These are phyloP conservation scores for Trichoderma gracile DNA, from an alignment of 2,329 filamentous ascomycete genomes.

Conservation along the genomic window DNA sequence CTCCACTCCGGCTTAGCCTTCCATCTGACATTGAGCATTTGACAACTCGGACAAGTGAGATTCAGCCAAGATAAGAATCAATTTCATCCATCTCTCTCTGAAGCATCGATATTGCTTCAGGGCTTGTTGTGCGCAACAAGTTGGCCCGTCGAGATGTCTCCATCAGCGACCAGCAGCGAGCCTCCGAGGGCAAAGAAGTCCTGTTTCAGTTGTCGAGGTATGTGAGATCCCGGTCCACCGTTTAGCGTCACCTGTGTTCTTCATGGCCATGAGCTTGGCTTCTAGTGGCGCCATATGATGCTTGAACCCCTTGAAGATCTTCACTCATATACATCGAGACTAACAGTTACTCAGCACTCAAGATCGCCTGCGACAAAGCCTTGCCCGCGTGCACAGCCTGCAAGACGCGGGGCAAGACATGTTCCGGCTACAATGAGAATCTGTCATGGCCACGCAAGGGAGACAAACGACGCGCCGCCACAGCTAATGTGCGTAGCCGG, in stretches of 20 bases:
- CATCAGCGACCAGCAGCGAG: neutral
- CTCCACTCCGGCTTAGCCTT: neutral
- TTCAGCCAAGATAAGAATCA: neutral
- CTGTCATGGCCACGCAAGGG: constrained; percentile 25
- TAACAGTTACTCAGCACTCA: constrained; percentile 16
- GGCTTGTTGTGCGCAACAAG: neutral
- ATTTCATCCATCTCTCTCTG: neutral
- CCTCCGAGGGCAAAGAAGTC: constrained; percentile 1
- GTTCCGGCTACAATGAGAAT: constrained; percentile 23
- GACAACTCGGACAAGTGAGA: neutral
- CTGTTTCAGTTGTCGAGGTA: constrained; percentile 19
- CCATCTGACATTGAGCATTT: neutral
- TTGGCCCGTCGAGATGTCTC: neutral
- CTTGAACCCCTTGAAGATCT: neutral
- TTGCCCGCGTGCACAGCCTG: constrained; percentile 21
- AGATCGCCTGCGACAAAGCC: constrained; percentile 23
- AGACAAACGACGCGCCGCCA: constrained; percentile 19
- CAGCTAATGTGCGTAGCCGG: constrained; percentile 12
- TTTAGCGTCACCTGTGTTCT: neutral
- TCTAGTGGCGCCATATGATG: neutral
- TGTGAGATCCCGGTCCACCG: constrained; percentile 9
- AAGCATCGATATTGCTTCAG: neutral
- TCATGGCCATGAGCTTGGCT: neutral
- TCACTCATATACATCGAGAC: neutral
- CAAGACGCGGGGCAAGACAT: constrained; percentile 18